Evolutionary conservation across 2,329 filamentous ascomycete species (phyloP).

Genomic region (Tympanopsis confertula): DNA sequence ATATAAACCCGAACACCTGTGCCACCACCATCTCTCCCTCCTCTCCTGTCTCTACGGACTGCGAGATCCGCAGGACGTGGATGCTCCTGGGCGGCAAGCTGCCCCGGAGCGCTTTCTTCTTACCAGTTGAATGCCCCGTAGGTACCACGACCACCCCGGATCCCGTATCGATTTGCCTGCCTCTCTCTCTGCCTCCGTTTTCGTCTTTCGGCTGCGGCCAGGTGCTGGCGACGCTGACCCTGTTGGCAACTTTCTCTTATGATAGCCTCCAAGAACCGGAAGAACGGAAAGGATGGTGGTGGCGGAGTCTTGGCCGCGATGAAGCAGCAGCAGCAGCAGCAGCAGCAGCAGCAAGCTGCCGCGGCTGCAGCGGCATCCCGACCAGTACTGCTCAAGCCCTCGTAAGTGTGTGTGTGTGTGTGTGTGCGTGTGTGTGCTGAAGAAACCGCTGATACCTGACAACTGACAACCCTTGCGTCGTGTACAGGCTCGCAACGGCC

Average conservation of each 20-base stretch:
- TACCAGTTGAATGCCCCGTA: conserved; percentile 22
- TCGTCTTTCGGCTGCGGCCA: conserved; percentile 4
- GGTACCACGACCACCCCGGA: conserved; percentile 6
- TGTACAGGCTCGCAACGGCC: conserved; percentile 9
- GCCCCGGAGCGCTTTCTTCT: neutral
- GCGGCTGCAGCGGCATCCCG: neutral
- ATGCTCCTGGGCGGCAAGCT: conserved; percentile 1
- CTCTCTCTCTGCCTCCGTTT: conserved; percentile 3
- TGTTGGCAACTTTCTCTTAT: conserved; percentile 9
- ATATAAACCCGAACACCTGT: too few relatives aligned
- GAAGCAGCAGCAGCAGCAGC: conserved; percentile 32
- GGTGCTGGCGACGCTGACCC: neutral
- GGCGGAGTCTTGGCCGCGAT: conserved; percentile 36
- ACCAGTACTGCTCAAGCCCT: neutral
- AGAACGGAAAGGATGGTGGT: conserved; percentile 41
- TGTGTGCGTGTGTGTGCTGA: neutral
- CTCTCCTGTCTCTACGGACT: neutral
- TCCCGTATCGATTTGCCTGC: conserved; percentile 1
- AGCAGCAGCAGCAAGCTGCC: conserved; percentile 22
- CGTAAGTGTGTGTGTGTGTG: neutral
- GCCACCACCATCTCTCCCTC: too few relatives aligned
- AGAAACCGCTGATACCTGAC: neutral
- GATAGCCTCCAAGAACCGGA: conserved; percentile 36
- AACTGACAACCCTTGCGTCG: conserved; percentile 5
- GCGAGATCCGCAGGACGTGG: neutral